A percentile compares a stretch with the other conserved stretches of the same genome.
Conservation (phyloP, 2,329 filamentous ascomycete species). For the Colletotrichum acutatum region DNA sequence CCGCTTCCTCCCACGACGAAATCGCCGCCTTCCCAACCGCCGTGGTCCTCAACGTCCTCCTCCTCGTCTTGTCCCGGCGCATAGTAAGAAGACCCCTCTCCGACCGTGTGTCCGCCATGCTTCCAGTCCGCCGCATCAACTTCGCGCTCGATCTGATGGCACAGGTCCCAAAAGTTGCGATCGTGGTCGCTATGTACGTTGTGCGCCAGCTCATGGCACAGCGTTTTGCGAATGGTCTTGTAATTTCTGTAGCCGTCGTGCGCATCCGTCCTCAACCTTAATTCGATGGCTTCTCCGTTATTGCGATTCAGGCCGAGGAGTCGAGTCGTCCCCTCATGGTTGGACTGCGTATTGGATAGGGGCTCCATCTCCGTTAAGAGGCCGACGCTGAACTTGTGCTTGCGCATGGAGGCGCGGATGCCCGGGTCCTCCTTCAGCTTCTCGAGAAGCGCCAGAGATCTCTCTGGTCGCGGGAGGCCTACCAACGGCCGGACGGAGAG, state of each 20-base stretch:
- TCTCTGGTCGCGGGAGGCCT: conserved; percentile 80
- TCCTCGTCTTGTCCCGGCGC: conserved; percentile 62
- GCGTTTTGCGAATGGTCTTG: conserved; percentile 86
- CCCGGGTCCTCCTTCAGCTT: conserved; percentile 85
- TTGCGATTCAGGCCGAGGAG: conserved; percentile 91
- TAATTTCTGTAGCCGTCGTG: conserved; percentile 96
- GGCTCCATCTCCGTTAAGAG: conserved; percentile 97
- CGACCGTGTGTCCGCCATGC: conserved; percentile 73
- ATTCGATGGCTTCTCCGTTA: conserved; percentile 87
- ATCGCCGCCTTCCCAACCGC: conserved; percentile 82
- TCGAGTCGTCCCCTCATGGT: conserved; percentile 77
- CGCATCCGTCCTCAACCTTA: conserved; percentile 90
- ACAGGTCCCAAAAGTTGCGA: conserved; percentile 88
- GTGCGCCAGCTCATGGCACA: conserved; percentile 96
- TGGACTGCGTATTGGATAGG: conserved; percentile 76
- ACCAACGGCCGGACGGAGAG: conserved; percentile 78
- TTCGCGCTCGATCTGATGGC: conserved; percentile 86
- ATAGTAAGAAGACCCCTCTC: conserved; percentile 71
- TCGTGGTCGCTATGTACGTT: conserved; percentile 91
- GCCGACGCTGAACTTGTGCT: conserved; percentile 85
- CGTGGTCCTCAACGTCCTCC: conserved; percentile 72
- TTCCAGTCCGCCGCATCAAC: conserved; percentile 85
- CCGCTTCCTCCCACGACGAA: conserved; percentile 74
- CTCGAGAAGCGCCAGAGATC: conserved; percentile 77
- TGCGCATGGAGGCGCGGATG: conserved; percentile 84